Conservation (phyloP, 2,329 filamentous ascomycete species). For the Cladosporium sp. region DNA sequence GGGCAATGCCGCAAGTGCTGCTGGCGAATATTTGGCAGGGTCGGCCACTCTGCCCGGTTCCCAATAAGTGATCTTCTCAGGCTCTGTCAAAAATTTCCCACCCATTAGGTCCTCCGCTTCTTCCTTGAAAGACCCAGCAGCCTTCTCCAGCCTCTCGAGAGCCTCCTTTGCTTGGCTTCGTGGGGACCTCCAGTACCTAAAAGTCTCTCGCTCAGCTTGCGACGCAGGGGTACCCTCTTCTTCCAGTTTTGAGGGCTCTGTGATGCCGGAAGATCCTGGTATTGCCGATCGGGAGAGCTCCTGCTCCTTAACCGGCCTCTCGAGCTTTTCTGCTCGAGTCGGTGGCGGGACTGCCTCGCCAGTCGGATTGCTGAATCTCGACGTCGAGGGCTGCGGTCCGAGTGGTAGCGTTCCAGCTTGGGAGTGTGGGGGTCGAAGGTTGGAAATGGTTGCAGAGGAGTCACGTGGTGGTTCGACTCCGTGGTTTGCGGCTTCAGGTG, state of each 20-base stretch:
- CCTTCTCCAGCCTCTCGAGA: neutral
- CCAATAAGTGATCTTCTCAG: constrained; percentile 9
- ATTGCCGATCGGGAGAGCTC: neutral
- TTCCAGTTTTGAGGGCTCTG: neutral
- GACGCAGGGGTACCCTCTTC: neutral
- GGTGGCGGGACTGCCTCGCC: neutral
- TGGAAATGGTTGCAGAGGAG: neutral
- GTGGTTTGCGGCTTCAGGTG: neutral
- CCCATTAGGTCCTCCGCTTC: neutral
- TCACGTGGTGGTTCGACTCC: neutral
- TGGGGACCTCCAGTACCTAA: constrained; percentile 3
- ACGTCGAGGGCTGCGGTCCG: constrained; percentile 8
- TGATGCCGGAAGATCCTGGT: neutral
- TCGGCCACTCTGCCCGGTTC: neutral
- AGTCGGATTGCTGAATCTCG: neutral
- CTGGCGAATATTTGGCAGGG: neutral
- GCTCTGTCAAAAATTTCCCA: neutral
- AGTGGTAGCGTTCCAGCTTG: constrained; percentile 6
- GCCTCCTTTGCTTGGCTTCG: neutral
- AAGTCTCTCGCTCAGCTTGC: neutral
- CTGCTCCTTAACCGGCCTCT: constrained; percentile 5
- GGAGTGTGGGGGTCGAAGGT: constrained; percentile 1
- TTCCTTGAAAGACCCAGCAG: neutral
- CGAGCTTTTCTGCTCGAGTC: constrained; percentile 3
- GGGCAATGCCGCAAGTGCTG: neutral